Evolutionary conservation across 202 grass and related monocot species (phyloP).

Genomic region (Digitaria exilis): DNA sequence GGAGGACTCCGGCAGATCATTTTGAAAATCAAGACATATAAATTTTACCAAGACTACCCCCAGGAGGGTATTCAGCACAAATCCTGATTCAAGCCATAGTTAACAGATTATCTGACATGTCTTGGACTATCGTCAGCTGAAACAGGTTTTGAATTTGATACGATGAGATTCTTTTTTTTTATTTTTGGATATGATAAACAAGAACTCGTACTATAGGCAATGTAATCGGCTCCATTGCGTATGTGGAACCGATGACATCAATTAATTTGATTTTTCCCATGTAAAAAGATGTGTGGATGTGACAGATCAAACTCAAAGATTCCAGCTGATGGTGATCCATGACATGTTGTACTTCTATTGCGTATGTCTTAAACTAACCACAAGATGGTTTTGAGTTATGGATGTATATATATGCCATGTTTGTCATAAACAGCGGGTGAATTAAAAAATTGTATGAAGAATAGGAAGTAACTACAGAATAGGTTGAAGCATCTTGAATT

Average conservation of each 20-base stretch:
- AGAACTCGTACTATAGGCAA: background rate
- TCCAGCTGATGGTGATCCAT: background rate
- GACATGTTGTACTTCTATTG: background rate
- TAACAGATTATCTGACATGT: background rate
- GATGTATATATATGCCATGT: background rate
- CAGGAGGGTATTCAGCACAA: background rate
- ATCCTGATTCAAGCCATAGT: background rate
- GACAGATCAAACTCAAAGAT: background rate
- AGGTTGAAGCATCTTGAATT: no score
- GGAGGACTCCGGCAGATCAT: conserved; percentile 80
- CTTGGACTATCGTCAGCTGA: background rate
- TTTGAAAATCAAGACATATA: conserved; percentile 53
- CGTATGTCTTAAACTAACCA: background rate
- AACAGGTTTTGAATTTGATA: background rate
- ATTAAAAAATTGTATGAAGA: no score
- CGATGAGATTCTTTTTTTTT: background rate
- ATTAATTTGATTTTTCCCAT: conserved; percentile 1
- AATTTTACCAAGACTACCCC: conserved; percentile 46
- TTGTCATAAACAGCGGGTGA: no score
- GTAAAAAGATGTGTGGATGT: background rate
- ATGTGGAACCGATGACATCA: background rate
- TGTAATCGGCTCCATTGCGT: background rate
- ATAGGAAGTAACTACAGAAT: no score
- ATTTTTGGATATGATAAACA: background rate
- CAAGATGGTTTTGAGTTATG: background rate